Base-by-base conservation (phyloP, 1,284 basidiomycete genomes). In the Boletus mariae region DNA sequence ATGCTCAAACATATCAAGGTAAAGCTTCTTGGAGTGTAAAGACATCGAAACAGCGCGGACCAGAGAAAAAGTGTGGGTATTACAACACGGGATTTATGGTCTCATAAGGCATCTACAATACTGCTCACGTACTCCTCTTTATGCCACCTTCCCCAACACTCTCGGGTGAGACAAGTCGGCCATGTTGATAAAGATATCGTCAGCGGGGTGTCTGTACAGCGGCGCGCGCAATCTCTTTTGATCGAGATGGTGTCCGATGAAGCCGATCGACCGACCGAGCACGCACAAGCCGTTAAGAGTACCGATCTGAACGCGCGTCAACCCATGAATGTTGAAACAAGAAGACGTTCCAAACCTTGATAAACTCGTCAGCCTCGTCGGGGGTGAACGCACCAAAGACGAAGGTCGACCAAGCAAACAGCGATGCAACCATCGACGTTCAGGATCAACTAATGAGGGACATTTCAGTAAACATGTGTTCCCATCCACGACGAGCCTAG, bases 381-480 rank as follows among this genome's bases (percentile, higher is more conserved):
- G 88, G 82, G 4, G 90, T 94, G 81, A 99, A 99, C 6, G 95
- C 94, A 59, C 95, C 94, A 54, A 84, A 88, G 72, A n/a, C n/a
- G n/a, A n/a, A n/a, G n/a, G n/a, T n/a, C n/a, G n/a, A n/a, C n/a
- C n/a, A n/a, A 98, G 79, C 91, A 97, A 59, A 96, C 96, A 46
- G 96, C 96, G 60, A 99, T 95, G 73, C 94, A 96, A 46, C 95
- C 95, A 63, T 98, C 95, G 64, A 98, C 95, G 77, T 97, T 97
- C 55, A 97, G 79, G 75, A 97, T 93, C 61, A 93, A 82, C 78
- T 85, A 60, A 11, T 5, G 3, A 40, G 7, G 5, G 40, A 4
- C 2, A 3, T 8, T 23, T 62, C 25, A 59, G 41, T 5, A 51
- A 44, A 13, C 5, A 32, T 32, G 12, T 32, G 12, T 32, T 32